A percentile compares a stretch with the other conserved stretches of the same genome.
These are phyloP conservation scores for Botryotinia globosa DNA, from an alignment of 2,329 filamentous ascomycete genomes.

Conservation along the genomic window DNA sequence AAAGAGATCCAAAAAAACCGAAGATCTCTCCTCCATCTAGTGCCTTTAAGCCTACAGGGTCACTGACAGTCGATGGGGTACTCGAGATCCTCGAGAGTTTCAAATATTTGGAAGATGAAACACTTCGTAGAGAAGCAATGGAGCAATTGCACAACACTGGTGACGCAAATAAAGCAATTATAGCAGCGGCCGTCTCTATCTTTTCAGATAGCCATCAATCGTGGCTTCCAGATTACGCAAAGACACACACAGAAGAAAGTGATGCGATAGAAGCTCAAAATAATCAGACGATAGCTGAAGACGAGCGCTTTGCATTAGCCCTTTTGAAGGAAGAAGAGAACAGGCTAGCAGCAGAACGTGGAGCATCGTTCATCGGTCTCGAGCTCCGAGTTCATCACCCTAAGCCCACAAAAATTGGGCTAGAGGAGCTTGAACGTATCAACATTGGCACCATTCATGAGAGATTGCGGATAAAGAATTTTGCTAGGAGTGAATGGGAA, in stretches of 20 bases:
- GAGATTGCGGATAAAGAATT: background rate
- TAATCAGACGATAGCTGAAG: background rate
- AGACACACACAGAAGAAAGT: background rate
- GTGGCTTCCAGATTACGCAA: background rate
- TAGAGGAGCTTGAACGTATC: background rate
- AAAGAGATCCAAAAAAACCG: background rate
- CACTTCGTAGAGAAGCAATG: background rate
- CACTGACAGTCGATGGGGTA: background rate
- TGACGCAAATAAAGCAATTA: background rate
- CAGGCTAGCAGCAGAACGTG: background rate
- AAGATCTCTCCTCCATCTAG: background rate
- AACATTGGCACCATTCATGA: background rate
- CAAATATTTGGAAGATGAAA: background rate
- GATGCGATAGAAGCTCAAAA: background rate
- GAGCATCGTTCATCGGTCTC: accelerated
- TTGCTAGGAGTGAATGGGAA: background rate
- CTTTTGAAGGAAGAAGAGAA: background rate
- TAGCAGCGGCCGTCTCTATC: background rate
- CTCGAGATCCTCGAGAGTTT: background rate
- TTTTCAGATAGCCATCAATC: background rate
- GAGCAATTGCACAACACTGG: background rate
- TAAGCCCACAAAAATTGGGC: background rate
- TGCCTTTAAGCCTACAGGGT: background rate
- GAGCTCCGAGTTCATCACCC: background rate
- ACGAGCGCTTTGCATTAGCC: background rate